Conservation (phyloP, 2,329 filamentous ascomycete genomes). For the Ophiostoma sp. region DNA sequence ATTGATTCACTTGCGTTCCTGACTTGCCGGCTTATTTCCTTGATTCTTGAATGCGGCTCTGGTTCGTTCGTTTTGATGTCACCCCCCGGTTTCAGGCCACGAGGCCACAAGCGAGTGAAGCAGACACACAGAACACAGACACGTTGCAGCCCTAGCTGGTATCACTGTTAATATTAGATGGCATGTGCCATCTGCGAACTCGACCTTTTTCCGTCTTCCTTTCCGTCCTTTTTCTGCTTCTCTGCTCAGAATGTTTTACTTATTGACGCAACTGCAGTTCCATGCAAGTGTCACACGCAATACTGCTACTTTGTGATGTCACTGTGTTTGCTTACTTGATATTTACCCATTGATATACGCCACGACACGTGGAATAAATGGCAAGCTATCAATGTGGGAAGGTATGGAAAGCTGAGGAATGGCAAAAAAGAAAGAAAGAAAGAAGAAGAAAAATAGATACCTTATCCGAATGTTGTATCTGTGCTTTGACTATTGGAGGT, state of each 20-base stretch:
- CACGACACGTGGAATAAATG: not conserved
- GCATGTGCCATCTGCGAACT: not conserved
- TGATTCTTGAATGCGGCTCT: not conserved
- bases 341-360: constrained; percentile 2
- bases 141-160: not conserved
- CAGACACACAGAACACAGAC: not conserved
- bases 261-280: not conserved
- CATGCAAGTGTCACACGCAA: not conserved
- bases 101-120: not conserved
- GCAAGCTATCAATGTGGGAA: not conserved
- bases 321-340: not conserved
- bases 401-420: too few species aligned
- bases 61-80: not conserved
- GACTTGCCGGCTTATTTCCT: not conserved
- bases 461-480: not conserved
- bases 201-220: not conserved
- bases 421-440: too few species aligned
- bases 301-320: not conserved
- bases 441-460: too few species aligned
- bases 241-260: not conserved
- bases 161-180: not conserved
- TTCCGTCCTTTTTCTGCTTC: not conserved
- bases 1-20: not conserved
- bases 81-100: not conserved
- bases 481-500: not conserved